Evolutionary conservation across 805 yeast genomes (phyloP), one percentile per base, ranked within the genome.

Genomic region (Candida boidinii): DNA sequence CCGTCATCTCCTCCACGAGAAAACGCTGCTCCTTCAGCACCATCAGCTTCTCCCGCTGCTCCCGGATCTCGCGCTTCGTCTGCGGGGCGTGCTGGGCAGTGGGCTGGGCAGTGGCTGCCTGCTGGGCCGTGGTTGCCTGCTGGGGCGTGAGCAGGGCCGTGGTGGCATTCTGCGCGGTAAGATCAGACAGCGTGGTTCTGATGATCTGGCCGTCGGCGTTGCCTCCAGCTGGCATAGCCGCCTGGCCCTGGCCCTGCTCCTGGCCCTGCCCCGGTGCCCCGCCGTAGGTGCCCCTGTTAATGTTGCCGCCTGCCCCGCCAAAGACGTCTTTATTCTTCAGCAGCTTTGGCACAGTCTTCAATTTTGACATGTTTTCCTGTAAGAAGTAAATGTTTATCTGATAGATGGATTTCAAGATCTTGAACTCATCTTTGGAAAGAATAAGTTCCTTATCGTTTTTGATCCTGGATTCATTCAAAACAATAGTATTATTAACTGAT

Each of bases 11-110:
- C 37, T 74, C 72, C 3, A 90, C 76, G 39, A 90, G 55, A 43
- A 72, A 88, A 44, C 68, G 66, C 47, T 88, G 97, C 50, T 88
- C 97, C 39, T 79, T 79, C 48, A 86, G 57, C 9, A 90, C 96
- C 80, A 88, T 82, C 37, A 88, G 57, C 42, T 80, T 79, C 43
- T 86, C 90, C 29, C 92, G 58, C 18, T 66, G 56, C 31, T 66
- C 66, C 27, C 87, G 64, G 8, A 81, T 69, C 40, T 77, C 70
- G 31, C 54, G 58, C 44, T 70, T 66, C 4, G 77, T n/a, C 15
- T 7, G 29, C 2, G 28, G 30, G 5, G 14, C 29, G 12, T 24
- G 18, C 12, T 25, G 26, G n/a, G 19, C 24, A 7, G 18, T 18
- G 13, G 16, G 25, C n/a, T 22, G 24, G 13, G n/a, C n/a, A n/a